Conservation (phyloP, 805 yeast genomes). For the Sugiyamaella marilandica region DNA sequence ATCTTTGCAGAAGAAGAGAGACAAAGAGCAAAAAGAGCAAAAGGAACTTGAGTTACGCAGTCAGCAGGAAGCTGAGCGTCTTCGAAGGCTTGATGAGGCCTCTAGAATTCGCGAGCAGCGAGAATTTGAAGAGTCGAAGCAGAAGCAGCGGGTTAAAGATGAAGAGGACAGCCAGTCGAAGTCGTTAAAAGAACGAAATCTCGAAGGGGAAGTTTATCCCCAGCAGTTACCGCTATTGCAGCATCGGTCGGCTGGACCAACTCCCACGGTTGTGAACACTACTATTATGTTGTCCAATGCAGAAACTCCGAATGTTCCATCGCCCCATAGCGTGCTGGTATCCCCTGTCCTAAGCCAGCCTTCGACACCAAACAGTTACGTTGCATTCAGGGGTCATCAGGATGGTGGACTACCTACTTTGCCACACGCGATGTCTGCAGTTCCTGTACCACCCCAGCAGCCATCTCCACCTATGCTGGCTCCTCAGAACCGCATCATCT, state of each 20-base stretch:
- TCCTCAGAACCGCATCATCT: neutral
- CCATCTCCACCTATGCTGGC: conserved; percentile 7
- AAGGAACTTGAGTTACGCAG: conserved; percentile 25
- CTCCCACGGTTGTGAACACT: neutral
- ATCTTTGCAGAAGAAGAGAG: conserved; percentile 15
- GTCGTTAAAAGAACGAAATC: conserved; percentile 21
- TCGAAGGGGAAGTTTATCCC: conserved; percentile 21
- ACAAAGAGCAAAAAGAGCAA: conserved; percentile 17
- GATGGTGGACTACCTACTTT: conserved; percentile 4
- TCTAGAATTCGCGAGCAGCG: neutral
- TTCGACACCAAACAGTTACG: neutral
- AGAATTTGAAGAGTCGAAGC: neutral
- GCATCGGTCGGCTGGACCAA: conserved; percentile 1
- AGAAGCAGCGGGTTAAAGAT: neutral
- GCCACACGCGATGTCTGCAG: conserved; percentile 4
- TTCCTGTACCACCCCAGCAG: conserved; percentile 1
- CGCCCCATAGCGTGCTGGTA: neutral
- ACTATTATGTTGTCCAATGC: neutral
- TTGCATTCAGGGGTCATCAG: neutral
- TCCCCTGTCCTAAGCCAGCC: neutral
- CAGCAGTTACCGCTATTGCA: conserved; percentile 15
- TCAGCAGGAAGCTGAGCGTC: neutral
- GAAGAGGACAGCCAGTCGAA: neutral
- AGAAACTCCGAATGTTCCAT: neutral
- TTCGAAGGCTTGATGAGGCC: neutral